Evolutionary conservation across 352 stramenopile species (phyloP).

Genomic region (Pythium scleroteichum): DNA sequence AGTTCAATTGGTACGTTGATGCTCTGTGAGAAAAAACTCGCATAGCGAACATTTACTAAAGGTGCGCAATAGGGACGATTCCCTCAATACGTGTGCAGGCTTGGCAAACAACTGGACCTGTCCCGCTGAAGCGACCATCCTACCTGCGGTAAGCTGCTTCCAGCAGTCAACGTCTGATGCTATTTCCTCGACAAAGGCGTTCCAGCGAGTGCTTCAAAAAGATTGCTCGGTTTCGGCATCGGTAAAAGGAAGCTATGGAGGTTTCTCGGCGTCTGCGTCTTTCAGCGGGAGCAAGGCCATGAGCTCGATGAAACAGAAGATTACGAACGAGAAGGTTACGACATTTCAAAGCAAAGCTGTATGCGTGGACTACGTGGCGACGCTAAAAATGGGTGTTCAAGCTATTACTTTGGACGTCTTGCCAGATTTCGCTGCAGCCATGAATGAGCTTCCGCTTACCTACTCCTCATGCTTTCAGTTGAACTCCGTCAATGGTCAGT

Average conservation of each 20-base stretch:
- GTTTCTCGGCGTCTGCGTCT: constrained; percentile 26
- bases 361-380: constrained; percentile 27
- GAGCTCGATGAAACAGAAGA: constrained; percentile 31
- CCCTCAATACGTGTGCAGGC: constrained; percentile 27
- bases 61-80: constrained; percentile 12
- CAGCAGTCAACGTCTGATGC: constrained; percentile 33
- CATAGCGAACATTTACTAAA: not conserved
- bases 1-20: constrained; percentile 36
- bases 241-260: constrained; percentile 31
- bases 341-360: constrained; percentile 29
- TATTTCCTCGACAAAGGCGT: constrained; percentile 32
- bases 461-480: constrained; percentile 25
- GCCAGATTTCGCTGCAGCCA: constrained; percentile 19
- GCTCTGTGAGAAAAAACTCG: too few species aligned
- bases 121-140: constrained; percentile 26
- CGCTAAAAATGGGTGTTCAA: constrained; percentile 25
- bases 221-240: constrained; percentile 23
- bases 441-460: constrained; percentile 19
- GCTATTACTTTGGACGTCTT: constrained; percentile 20
- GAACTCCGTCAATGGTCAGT: constrained; percentile 19
- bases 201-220: constrained; percentile 32
- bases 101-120: constrained; percentile 29
- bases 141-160: constrained; percentile 30
- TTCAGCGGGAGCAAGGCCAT: constrained; percentile 33
- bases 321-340: constrained; percentile 23